Evolutionary conservation across 306 rosid species (phyloP), one percentile per base, ranked within the genome.

Genomic region (Gastrolobium villosum): DNA sequence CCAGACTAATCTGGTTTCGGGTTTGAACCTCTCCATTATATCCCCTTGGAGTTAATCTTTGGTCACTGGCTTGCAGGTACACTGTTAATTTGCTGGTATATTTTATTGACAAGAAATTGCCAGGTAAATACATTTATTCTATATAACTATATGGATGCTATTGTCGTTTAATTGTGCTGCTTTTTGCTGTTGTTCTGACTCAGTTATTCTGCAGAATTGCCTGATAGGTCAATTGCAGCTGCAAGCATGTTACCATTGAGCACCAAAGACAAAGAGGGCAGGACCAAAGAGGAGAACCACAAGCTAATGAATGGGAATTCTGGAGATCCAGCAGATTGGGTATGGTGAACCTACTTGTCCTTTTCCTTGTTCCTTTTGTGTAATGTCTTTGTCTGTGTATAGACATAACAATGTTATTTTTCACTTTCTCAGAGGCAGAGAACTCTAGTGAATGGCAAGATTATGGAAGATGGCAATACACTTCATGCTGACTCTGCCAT

Each of bases 51-150:
- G 57, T 37, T 73, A 65, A 84, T 66, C 3, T 68, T 14, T 69
- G 70, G 43, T 80, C 65, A 35, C 35, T 41, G 80, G 52, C 72
- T 43, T 79, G 59, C 91, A 95, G 99, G 99, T 95, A 96, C 78
- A 93, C 99, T 28, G 99, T 96, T 74, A 96, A 96, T 83, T 81
- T 96, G 93, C 92, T 96, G 79, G 97, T 96, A 30, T 93, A 90
- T 87, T 96, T 85, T 34, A 54, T 96, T 1, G 99, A 96, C 86
- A 91, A 91, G 81, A 93, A 91, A 79, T 73, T 96, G 44, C 89
- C 94, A 80, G 99, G 99, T 96, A 78, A 79, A 90, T 43, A 45
- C 11, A 31, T 55, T 56, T 66, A 72, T 34, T 61, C 32, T 13
- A 10, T 65, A 45, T 36, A 53, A 45, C 44, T 30, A 11, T 44